Evolutionary conservation across 441 rosid species (phyloP).

Genomic region (Iberis amara): DNA sequence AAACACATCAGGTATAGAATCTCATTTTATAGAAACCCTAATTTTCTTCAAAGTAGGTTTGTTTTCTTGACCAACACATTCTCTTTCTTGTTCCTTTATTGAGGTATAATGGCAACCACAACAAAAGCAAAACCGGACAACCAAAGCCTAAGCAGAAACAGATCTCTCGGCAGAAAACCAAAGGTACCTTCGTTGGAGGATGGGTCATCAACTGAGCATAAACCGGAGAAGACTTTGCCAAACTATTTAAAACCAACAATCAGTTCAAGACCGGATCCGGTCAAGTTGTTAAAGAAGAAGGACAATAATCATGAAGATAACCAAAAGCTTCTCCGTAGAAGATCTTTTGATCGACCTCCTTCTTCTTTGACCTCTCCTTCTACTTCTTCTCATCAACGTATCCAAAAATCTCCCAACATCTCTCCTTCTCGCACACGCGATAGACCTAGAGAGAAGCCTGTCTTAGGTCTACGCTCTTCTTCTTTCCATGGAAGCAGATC

Average conservation of each 20-base stretch:
- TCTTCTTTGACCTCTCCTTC: conserved; percentile 40
- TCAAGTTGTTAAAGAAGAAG: conserved; percentile 33
- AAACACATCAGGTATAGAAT: conserved; percentile 12
- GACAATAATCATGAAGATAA: conserved; percentile 21
- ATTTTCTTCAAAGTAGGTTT: neutral
- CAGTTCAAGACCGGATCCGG: conserved; percentile 41
- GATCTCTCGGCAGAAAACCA: conserved; percentile 28
- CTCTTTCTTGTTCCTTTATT: conserved; percentile 4
- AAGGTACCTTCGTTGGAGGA: conserved; percentile 28
- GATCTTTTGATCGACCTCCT: conserved; percentile 59
- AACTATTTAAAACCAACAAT: conserved; percentile 52
- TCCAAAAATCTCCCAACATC: conserved; percentile 29
- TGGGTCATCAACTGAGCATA: conserved; percentile 18
- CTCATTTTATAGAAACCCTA: conserved; percentile 24
- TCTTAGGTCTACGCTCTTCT: conserved; percentile 29
- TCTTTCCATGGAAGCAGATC: conserved; percentile 34
- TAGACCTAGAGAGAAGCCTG: conserved; percentile 34
- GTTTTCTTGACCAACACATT: conserved; percentile 22
- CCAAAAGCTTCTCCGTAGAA: conserved; percentile 41
- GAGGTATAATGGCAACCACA: conserved; percentile 26
- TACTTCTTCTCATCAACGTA: conserved; percentile 28
- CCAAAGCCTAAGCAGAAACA: conserved; percentile 40
- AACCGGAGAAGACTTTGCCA: conserved; percentile 39
- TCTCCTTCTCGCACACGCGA: conserved; percentile 38
- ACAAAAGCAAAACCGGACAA: conserved; percentile 37